These are phyloP conservation scores for Skeletonema marinoi DNA, from an alignment of 108 stramenopile genomes.

Conservation along the genomic window DNA sequence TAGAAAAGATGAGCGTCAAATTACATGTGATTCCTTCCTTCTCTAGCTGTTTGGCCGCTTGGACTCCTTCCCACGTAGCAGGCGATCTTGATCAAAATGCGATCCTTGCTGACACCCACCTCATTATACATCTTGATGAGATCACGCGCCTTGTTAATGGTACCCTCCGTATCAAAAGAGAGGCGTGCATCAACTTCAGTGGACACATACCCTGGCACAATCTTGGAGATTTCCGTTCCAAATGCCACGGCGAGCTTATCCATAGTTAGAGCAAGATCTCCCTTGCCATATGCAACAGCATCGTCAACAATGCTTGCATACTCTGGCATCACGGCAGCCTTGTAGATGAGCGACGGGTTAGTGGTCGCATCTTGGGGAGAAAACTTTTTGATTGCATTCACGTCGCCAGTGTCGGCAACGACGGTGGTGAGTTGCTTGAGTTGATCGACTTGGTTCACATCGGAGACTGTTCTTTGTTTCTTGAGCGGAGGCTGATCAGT, in stretches of 20 bases:
- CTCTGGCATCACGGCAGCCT: conserved; percentile 81
- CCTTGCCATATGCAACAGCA: conserved; percentile 85
- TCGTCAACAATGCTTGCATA: conserved; percentile 83
- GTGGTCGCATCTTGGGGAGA: conserved; percentile 97
- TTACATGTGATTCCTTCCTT: conserved; percentile 98
- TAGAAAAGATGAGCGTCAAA: conserved; percentile 94
- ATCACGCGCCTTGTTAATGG: conserved; percentile 92
- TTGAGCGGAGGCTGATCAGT: conserved; percentile 7
- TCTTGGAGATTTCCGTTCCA: conserved; percentile 96
- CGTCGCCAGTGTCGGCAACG: conserved; percentile 90
- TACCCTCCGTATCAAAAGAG: conserved; percentile 96
- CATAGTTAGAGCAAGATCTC: conserved; percentile 73
- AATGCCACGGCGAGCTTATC: conserved; percentile 98
- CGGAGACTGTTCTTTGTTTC: conserved; percentile 36
- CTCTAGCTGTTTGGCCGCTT: conserved; percentile 94
- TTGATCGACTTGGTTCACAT: conserved; percentile 64
- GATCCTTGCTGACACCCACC: conserved; percentile 89
- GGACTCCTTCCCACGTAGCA: conserved; percentile 98
- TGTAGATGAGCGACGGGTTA: conserved; percentile 97
- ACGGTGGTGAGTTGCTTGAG: conserved; percentile 84
- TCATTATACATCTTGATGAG: conserved; percentile 94
- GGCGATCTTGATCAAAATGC: conserved; percentile 99
- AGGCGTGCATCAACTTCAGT: conserved; percentile 99
- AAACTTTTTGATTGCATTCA: conserved; percentile 89
- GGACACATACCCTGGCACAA: conserved; percentile 98